These are phyloP conservation scores for Lomentospora prolificans DNA, from an alignment of 2,329 filamentous ascomycete species.

Conservation along the genomic window DNA sequence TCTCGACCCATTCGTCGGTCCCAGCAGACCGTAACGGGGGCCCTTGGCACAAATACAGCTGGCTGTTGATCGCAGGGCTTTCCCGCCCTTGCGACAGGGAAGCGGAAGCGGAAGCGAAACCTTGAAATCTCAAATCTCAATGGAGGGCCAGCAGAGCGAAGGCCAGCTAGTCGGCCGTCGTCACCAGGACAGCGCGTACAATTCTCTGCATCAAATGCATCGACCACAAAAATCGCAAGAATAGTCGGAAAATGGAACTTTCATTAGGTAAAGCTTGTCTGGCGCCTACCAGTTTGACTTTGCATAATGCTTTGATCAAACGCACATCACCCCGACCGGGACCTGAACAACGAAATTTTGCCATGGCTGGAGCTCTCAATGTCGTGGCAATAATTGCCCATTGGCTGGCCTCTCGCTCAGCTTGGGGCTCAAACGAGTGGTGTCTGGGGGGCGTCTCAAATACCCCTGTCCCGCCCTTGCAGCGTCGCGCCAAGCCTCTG, in stretches of 20 bases:
- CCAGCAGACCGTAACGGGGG: not conserved
- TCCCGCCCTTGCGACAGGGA: not conserved
- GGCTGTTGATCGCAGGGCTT: not conserved
- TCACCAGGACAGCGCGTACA: too few species aligned
- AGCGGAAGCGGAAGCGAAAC: not conserved
- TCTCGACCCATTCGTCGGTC: too few species aligned
- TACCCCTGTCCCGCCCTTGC: conserved; percentile 2
- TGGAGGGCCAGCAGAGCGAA: too few species aligned
- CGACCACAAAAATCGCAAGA: not conserved
- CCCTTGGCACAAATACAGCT: not conserved
- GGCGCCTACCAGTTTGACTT: not conserved
- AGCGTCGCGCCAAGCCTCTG: not conserved
- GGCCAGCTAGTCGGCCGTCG: too few species aligned
- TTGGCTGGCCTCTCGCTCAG: conserved; percentile 2
- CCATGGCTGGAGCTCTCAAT: not conserved
- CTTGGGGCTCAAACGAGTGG: conserved; percentile 17
- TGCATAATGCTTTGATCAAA: conserved; percentile 10
- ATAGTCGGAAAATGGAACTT: not conserved
- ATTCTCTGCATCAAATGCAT: too few species aligned
- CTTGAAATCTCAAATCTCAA: too few species aligned
- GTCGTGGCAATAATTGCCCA: conserved; percentile 9
- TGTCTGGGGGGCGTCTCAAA: conserved; percentile 22
- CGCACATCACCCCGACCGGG: conserved; percentile 9
- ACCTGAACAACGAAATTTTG: conserved; percentile 9
- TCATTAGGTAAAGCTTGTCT: not conserved